Conservation (phyloP, 129 eudicot genomes). For the Centella asiatica region DNA sequence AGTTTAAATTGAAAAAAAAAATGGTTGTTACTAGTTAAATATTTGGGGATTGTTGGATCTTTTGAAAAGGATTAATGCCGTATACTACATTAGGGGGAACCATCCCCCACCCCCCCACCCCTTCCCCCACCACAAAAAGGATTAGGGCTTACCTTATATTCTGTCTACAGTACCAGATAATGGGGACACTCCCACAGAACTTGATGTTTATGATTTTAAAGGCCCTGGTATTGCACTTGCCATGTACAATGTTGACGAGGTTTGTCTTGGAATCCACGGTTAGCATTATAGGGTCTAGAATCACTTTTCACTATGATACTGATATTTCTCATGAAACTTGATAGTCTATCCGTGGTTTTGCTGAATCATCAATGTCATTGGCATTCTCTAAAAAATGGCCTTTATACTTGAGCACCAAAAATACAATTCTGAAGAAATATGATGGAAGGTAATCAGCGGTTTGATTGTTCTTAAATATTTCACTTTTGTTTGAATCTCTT, state of each 20-base stretch:
- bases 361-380: constrained; percentile 93
- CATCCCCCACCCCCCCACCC: too few relatives aligned
- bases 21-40: too few relatives aligned
- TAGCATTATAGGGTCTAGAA: not conserved
- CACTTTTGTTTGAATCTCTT: not conserved
- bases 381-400: constrained; percentile 96
- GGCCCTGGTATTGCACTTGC: constrained; percentile 98
- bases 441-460: constrained; percentile 73
- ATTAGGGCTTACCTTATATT: not conserved
- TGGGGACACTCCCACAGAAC: constrained; percentile 62
- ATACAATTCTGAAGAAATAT: constrained; percentile 89
- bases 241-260: constrained; percentile 94
- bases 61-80: too few relatives aligned
- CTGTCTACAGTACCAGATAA: constrained; percentile 63
- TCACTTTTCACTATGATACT: constrained; percentile 9
- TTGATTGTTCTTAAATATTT: not conserved
- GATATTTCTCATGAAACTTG: constrained; percentile 6
- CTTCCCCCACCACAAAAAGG: too few relatives aligned
- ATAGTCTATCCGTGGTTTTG: constrained; percentile 89
- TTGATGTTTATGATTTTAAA: constrained; percentile 75
- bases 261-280: constrained; percentile 19
- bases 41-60: too few relatives aligned
- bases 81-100: too few relatives aligned
- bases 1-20: too few relatives aligned
- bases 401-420: constrained; percentile 88